Evolutionary conservation across 2,329 filamentous ascomycete genomes (phyloP).

Genomic region (Cladorrhinum sp.): DNA sequence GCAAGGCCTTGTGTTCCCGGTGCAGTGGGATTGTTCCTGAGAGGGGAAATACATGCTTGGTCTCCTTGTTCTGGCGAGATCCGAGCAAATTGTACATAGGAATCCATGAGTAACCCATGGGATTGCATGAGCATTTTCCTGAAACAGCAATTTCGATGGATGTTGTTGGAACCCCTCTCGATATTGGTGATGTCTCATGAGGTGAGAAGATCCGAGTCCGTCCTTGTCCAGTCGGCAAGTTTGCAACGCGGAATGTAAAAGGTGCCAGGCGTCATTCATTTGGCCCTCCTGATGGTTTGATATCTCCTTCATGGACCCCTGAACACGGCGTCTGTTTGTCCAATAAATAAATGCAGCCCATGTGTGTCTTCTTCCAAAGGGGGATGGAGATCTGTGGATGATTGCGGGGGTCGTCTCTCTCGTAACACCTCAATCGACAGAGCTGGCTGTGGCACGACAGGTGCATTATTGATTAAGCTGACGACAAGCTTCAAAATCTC

Average conservation of each 20-base stretch:
- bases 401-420: not conserved
- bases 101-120: not conserved
- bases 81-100: not conserved
- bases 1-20: conserved; percentile 3
- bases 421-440: conserved; percentile 1
- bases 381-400: not conserved
- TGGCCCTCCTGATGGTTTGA: not conserved
- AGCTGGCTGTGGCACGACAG: not conserved
- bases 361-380: not conserved
- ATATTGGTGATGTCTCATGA: too few species aligned
- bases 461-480: not conserved
- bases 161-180: too few species aligned
- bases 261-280: not conserved
- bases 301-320: not conserved
- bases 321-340: not conserved
- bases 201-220: too few species aligned
- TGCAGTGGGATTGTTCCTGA: conserved; percentile 15
- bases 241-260: not conserved
- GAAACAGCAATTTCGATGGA: conserved; percentile 18
- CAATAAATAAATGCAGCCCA: not conserved
- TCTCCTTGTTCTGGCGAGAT: not conserved
- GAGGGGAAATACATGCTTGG: conserved; percentile 6
- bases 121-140: too few species aligned
- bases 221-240: conserved; percentile 3
- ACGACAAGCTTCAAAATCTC: not conserved